Percentiles rank a stretch among this genome's conserved stretches.
These are phyloP conservation scores for Sporisorium reilianum DNA, from an alignment of 1,284 basidiomycete species.

Conservation along the genomic window DNA sequence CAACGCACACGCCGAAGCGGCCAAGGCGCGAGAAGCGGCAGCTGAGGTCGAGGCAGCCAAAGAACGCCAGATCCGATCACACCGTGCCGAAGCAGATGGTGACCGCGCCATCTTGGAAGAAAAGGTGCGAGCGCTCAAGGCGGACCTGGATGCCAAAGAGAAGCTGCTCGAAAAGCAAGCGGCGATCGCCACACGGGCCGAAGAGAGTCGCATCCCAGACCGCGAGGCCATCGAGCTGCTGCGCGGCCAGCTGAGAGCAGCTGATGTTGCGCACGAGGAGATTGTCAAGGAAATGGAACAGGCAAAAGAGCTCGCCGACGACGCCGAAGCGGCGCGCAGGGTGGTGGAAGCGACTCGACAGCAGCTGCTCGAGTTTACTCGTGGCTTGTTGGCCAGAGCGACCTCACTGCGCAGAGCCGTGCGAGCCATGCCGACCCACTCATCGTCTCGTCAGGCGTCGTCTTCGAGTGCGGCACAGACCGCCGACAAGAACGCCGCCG, in stretches of 20 bases:
- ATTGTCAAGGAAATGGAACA: conserved; percentile 58
- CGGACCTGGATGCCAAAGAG: conserved; percentile 44
- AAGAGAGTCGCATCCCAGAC: conserved; percentile 38
- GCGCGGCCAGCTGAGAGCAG: conserved; percentile 60
- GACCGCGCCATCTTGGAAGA: conserved; percentile 65
- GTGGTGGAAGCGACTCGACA: conserved; percentile 52
- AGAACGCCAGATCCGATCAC: conserved; percentile 55
- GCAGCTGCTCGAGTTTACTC: conserved; percentile 43
- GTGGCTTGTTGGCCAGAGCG: conserved; percentile 43
- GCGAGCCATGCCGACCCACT: conserved; percentile 51
- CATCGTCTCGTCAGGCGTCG: conserved; percentile 48
- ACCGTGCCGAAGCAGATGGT: conserved; percentile 63
- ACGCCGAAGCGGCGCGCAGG: conserved; percentile 49
- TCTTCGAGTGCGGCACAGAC: conserved; percentile 14
- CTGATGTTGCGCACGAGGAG: conserved; percentile 61
- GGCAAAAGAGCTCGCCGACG: conserved; percentile 48
- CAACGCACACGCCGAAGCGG: conserved; percentile 50
- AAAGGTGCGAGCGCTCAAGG: conserved; percentile 51
- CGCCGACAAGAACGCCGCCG: conserved; percentile 10
- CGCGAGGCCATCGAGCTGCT: conserved; percentile 51
- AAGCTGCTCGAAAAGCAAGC: conserved; percentile 41
- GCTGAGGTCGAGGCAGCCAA: conserved; percentile 54
- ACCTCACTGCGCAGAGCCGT: conserved; percentile 45
- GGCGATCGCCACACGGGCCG: conserved; percentile 19
- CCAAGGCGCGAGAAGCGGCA: conserved; percentile 50